A percentile compares a stretch with the other conserved stretches of the same genome.
Evolutionary conservation across 2,329 filamentous ascomycete species (phyloP).

Genomic region (Alternaria atra): DNA sequence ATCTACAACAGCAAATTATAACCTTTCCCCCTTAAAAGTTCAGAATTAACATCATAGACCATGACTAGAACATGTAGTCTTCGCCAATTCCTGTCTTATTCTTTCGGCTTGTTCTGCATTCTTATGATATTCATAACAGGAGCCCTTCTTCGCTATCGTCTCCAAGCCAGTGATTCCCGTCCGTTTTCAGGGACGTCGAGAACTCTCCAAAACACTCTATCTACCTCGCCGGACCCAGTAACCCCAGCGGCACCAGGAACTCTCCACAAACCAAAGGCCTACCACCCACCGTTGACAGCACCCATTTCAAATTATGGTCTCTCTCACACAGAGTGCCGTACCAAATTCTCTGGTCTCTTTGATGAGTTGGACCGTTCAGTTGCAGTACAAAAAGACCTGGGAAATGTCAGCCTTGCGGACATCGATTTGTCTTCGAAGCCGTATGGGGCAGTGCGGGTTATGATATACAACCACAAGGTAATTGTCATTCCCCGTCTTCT

Average conservation of each 20-base stretch:
- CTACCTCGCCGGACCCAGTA: neutral
- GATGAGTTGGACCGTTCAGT: slow-evolving; percentile 33
- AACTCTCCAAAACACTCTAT: neutral
- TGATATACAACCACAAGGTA: slow-evolving; percentile 43
- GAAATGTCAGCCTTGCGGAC: slow-evolving; percentile 27
- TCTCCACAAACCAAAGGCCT: neutral
- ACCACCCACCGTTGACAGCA: neutral
- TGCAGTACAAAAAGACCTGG: slow-evolving; percentile 17
- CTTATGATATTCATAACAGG: slow-evolving; percentile 2
- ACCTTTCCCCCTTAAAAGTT: neutral
- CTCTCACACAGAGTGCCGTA: slow-evolving; percentile 25
- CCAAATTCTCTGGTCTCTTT: slow-evolving; percentile 32
- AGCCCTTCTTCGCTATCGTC: slow-evolving; percentile 13
- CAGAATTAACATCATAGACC: neutral
- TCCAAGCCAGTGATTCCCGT: neutral
- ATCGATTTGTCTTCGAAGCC: slow-evolving; percentile 32
- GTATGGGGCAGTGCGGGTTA: slow-evolving; percentile 33
- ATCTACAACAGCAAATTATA: neutral
- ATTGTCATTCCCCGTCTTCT: neutral
- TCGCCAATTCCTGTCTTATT: slow-evolving; percentile 5
- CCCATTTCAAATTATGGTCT: slow-evolving; percentile 1
- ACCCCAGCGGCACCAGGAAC: neutral
- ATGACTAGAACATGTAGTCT: slow-evolving; percentile 9
- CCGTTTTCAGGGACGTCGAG: neutral
- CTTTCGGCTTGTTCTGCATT: slow-evolving; percentile 6